These are phyloP conservation scores for Cardamine resedifolia DNA, from an alignment of 345 rosid species.

Conservation along the genomic window DNA sequence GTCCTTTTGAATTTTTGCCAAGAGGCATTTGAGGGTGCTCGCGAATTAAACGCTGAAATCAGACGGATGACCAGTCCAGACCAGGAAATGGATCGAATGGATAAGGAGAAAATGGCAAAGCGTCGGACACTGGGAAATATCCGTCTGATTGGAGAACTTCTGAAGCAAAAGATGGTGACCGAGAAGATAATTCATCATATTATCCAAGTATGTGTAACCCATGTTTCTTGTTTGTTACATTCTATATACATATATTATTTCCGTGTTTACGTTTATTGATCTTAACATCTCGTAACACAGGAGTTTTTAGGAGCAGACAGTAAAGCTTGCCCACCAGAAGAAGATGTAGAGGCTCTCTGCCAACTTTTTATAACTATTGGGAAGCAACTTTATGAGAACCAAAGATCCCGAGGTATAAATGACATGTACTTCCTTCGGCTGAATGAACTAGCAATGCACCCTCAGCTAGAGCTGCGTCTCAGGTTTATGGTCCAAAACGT, in stretches of 20 bases:
- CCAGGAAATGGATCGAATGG: slow-evolving; percentile 75
- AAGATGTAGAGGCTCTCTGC: slow-evolving; percentile 85
- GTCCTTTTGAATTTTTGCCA: slow-evolving; percentile 79
- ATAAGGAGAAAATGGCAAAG: slow-evolving; percentile 72
- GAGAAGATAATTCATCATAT: slow-evolving; percentile 85
- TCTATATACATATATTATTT: background rate
- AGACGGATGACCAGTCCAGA: slow-evolving; percentile 73
- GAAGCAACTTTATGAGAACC: slow-evolving; percentile 76
- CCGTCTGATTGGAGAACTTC: slow-evolving; percentile 85
- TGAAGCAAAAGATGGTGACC: slow-evolving; percentile 93
- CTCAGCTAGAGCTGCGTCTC: slow-evolving; percentile 67
- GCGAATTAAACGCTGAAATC: slow-evolving; percentile 62
- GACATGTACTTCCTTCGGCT: slow-evolving; percentile 62
- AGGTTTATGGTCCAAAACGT: slow-evolving; percentile 78
- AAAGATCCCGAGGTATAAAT: slow-evolving; percentile 60
- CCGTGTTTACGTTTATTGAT: background rate
- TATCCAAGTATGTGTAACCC: slow-evolving; percentile 49
- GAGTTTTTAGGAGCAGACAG: slow-evolving; percentile 72
- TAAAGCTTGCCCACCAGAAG: slow-evolving; percentile 69
- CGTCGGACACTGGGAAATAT: slow-evolving; percentile 87
- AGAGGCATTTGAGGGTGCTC: slow-evolving; percentile 91
- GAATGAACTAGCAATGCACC: slow-evolving; percentile 58
- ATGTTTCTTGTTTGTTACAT: background rate
- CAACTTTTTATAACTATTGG: slow-evolving; percentile 81
- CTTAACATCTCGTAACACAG: slow-evolving; percentile 41